phyloP scores from a whole-genome alignment of 2,329 filamentous ascomycete species.

The Penicillium sp. region DNA sequence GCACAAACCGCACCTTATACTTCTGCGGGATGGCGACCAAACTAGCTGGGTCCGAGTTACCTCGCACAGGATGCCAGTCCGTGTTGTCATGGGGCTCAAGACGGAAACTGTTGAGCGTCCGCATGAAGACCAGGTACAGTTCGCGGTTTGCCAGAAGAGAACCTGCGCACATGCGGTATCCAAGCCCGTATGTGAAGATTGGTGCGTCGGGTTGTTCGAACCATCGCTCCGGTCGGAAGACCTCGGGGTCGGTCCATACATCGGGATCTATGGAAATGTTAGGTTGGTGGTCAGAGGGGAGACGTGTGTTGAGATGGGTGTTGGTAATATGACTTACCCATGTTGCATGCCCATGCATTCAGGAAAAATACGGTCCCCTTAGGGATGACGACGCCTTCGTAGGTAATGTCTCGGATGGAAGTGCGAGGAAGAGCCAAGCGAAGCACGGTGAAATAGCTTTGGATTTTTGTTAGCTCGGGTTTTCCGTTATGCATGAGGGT shows the following conservation, averaged over 20 bases:
- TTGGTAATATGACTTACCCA: slow-evolving; percentile 57
- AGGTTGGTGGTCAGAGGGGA: neutral
- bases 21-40: slow-evolving; percentile 65
- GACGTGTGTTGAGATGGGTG: too few relatives aligned
- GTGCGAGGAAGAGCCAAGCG: slow-evolving; percentile 67
- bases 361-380: slow-evolving; percentile 69
- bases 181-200: slow-evolving; percentile 69
- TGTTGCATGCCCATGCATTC: slow-evolving; percentile 73
- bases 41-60: slow-evolving; percentile 66
- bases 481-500: neutral
- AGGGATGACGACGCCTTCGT: slow-evolving; percentile 64
- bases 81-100: slow-evolving; percentile 61
- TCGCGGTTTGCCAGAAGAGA: slow-evolving; percentile 68
- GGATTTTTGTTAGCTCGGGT: slow-evolving; percentile 13
- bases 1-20: slow-evolving; percentile 65
- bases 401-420: slow-evolving; percentile 65
- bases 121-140: slow-evolving; percentile 68
- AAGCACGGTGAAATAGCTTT: slow-evolving; percentile 67
- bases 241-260: slow-evolving; percentile 64
- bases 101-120: slow-evolving; percentile 66
- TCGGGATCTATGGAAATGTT: slow-evolving; percentile 51
- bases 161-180: slow-evolving; percentile 72
- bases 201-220: slow-evolving; percentile 68
- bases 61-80: slow-evolving; percentile 65
- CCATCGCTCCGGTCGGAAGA: slow-evolving; percentile 68